Base-by-base conservation (phyloP, 768 basidiomycete species). In the Lactifluus pinguis region DNA sequence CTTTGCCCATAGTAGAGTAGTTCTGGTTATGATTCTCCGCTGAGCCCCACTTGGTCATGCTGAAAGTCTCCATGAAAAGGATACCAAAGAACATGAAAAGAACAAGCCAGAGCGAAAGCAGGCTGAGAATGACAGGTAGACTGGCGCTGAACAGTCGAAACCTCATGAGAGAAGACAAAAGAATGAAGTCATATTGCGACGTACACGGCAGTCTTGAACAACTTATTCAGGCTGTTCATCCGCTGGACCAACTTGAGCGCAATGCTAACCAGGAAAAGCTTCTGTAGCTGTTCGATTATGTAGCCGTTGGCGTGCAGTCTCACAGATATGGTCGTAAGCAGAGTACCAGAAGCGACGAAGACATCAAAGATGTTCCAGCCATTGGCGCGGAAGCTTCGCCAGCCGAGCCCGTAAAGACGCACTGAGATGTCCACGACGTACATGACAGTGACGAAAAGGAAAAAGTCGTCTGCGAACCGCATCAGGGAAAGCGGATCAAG, bases 281-380 rank as follows among this genome's bases (percentile, higher is more conserved):
- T 92, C 68, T 94, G 88, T 1, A 92, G 76, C 63, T 91, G 87
- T 63, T 85, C 76, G 17, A 79, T 75, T 4, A 70, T 73, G 63
- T 84, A 84, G 30, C 79, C 79, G 21, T 72, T 74, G 2, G 76
- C 73, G 36, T 69, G 74, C 67, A 87, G 80, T 4, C 80, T 80
- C 44, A 91, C 83, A 21, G 89, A 75, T 32, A 95, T 69, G 0
- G 90, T 95, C 1, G 94, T 94, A 44, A 85, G 78, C 67, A 95
- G 84, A 66, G 87, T 90, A 6, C 95, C 95, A 3, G 74, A 76
- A 17, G 92, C 84, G 29, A 90, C 85, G 14, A 91, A 67, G 47
- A 94, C 73, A 66, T 98, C 95, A 72, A 95, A 98, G 1, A 93
- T 67, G 69, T 95, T 97, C 95, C 95, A 98, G 6, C 94, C 92